Evolutionary conservation across 768 basidiomycete genomes (phyloP).

Genomic region (Mycena indigotica): DNA sequence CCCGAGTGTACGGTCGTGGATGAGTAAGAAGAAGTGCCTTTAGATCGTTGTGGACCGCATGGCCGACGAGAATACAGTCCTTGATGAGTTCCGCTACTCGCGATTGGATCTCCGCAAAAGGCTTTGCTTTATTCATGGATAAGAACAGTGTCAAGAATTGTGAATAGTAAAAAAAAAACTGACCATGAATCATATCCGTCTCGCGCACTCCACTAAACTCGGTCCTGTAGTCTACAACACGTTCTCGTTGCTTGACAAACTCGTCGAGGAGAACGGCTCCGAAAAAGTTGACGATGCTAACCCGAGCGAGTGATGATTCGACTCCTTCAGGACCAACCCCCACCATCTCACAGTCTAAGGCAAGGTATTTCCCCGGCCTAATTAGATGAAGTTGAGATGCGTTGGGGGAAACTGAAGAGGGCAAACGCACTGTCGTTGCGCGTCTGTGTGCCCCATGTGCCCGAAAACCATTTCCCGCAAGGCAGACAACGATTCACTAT

Average conservation of each 20-base stretch:
- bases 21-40: conserved; percentile 78
- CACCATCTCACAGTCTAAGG: conserved; percentile 98
- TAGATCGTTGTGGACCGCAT: conserved; percentile 89
- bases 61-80: conserved; percentile 82
- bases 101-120: conserved; percentile 80
- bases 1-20: conserved; percentile 61
- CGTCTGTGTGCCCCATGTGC: conserved; percentile 38
- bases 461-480: conserved; percentile 60
- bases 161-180: too few species aligned
- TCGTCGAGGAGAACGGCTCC: conserved; percentile 80
- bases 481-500: conserved; percentile 48
- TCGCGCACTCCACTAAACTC: conserved; percentile 83
- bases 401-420: conserved; percentile 1
- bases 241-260: conserved; percentile 84
- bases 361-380: conserved; percentile 73
- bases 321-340: conserved; percentile 83
- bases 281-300: conserved; percentile 87
- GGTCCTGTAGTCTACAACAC: conserved; percentile 91
- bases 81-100: conserved; percentile 74
- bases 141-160: neutral
- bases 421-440: conserved; percentile 48
- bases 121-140: conserved; percentile 53
- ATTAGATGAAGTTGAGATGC: conserved; percentile 13
- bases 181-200: conserved; percentile 71
- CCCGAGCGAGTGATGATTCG: conserved; percentile 86